Conservation (phyloP, 2,329 filamentous ascomycete species). For the Penicillium sp. region DNA sequence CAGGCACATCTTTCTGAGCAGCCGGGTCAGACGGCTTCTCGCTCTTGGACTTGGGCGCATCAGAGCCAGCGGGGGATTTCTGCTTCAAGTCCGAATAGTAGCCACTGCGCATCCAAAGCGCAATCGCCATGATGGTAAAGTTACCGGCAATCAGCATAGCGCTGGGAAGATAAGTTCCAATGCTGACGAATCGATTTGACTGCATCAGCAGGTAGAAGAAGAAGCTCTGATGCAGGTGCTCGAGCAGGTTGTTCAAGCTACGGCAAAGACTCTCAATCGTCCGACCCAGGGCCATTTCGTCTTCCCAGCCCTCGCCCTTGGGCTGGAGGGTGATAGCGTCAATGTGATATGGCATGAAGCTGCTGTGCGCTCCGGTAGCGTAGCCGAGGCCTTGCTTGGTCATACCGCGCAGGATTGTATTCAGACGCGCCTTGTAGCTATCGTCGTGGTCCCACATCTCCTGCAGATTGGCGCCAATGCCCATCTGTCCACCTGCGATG, state of each 20-base stretch:
- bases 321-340: constrained; percentile 93
- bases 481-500: constrained; percentile 90
- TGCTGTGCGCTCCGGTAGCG: constrained; percentile 86
- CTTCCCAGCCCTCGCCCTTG: constrained; percentile 89
- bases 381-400: constrained; percentile 86
- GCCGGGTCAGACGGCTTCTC: constrained; percentile 30
- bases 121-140: constrained; percentile 93
- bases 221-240: constrained; percentile 97
- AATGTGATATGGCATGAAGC: constrained; percentile 96
- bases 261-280: constrained; percentile 88
- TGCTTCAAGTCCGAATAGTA: constrained; percentile 41
- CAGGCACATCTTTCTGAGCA: constrained; percentile 7
- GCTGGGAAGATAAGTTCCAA: constrained; percentile 93
- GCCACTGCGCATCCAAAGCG: constrained; percentile 90
- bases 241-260: constrained; percentile 92
- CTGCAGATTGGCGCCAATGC: constrained; percentile 79
- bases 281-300: constrained; percentile 93
- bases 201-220: constrained; percentile 98
- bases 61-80: constrained; percentile 17
- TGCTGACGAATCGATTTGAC: constrained; percentile 90
- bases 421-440: constrained; percentile 76
- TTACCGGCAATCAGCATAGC: constrained; percentile 96
- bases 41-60: constrained; percentile 30
- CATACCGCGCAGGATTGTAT: constrained; percentile 91
- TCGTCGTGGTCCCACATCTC: constrained; percentile 78